Evolutionary conservation across 192 early-diverging fungal genomes (phyloP).

Genomic region (Martensiomyces pterosporus): DNA sequence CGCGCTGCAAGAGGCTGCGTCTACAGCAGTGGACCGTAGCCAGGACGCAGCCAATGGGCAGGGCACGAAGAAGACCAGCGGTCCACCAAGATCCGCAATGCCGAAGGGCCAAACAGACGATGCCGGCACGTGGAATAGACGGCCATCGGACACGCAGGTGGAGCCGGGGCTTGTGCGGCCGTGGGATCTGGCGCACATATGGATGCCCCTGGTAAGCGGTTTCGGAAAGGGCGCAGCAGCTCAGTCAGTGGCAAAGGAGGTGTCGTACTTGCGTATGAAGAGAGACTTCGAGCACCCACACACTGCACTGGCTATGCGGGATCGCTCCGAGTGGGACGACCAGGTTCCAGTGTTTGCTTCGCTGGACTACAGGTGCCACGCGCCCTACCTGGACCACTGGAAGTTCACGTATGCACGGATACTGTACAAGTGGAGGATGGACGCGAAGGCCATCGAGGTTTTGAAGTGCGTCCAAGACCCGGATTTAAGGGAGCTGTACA

Average conservation of each 20-base stretch:
- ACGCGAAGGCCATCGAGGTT: conserved; percentile 43
- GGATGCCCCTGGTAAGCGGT: conserved; percentile 7
- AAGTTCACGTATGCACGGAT: conserved; percentile 42
- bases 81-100: no score
- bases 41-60: not conserved
- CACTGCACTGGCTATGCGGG: conserved; percentile 14
- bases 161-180: not conserved
- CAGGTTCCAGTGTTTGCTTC: not conserved
- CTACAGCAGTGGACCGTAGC: no score
- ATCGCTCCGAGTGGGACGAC: conserved; percentile 2
- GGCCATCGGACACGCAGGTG: no score
- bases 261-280: conserved; percentile 26
- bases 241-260: conserved; percentile 16
- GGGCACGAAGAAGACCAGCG: not conserved
- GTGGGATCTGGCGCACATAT: conserved; percentile 1
- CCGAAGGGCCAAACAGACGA: no score
- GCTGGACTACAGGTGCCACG: conserved; percentile 9
- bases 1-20: no score
- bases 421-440: conserved; percentile 39
- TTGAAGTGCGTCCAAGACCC: conserved; percentile 35
- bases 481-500: conserved; percentile 17
- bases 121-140: no score
- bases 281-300: conserved; percentile 15
- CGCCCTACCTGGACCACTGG: conserved; percentile 43
- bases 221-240: conserved; percentile 9